These are phyloP conservation scores for Uronychia setigera DNA, from an alignment of 73 alveolate genomes.

Conservation along the genomic window DNA sequence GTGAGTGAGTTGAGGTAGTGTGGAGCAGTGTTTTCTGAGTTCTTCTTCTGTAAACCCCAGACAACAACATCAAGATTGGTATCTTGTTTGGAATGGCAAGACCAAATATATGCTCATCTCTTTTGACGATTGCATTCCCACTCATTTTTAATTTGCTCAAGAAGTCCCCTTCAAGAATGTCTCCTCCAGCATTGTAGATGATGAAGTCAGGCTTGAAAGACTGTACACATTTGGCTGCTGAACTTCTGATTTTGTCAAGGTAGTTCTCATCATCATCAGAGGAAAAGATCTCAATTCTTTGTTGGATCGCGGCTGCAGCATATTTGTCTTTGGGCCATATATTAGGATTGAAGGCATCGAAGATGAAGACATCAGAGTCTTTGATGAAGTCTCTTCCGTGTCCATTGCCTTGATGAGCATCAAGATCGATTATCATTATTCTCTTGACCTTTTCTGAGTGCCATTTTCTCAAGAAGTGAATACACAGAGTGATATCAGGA, in stretches of 20 bases:
- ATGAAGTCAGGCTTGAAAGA: conserved; percentile 61
- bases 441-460: conserved; percentile 11
- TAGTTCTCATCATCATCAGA: conserved; percentile 51
- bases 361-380: conserved; percentile 44
- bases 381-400: conserved; percentile 64
- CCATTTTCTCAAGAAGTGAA: conserved; percentile 58
- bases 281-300: conserved; percentile 8
- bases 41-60: too few relatives aligned
- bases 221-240: not conserved
- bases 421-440: conserved; percentile 61
- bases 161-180: conserved; percentile 66
- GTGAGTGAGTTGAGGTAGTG: too few relatives aligned
- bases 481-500: conserved; percentile 73
- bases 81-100: too few relatives aligned
- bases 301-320: conserved; percentile 56
- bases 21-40: too few relatives aligned
- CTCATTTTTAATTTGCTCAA: conserved; percentile 53
- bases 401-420: conserved; percentile 85
- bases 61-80: too few relatives aligned
- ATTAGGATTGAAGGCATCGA: conserved; percentile 65
- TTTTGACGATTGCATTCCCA: conserved; percentile 30
- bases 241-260: conserved; percentile 17
- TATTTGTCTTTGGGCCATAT: conserved; percentile 27
- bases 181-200: conserved; percentile 81
- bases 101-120: too few relatives aligned